These are phyloP conservation scores for Pyrenochaeta sp. DNA, from an alignment of 2,329 filamentous ascomycete genomes.

Conservation along the genomic window DNA sequence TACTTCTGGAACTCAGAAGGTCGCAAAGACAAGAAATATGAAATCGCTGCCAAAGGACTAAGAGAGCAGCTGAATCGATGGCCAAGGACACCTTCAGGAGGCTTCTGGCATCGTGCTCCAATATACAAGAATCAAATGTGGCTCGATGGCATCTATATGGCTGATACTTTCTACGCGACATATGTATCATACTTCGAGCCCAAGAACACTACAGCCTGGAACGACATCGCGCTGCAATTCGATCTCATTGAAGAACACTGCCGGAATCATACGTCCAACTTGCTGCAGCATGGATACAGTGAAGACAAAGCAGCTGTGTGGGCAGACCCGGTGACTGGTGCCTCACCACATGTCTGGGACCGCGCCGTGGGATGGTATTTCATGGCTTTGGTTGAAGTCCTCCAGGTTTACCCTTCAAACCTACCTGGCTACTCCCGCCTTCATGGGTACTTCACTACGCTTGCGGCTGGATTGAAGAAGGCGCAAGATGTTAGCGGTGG, in stretches of 20 bases:
- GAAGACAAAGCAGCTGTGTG: constrained; percentile 45
- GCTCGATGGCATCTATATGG: constrained; percentile 63
- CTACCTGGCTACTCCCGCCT: constrained; percentile 51
- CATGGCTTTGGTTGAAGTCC: constrained; percentile 56
- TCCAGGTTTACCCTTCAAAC: constrained; percentile 56
- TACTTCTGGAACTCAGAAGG: constrained; percentile 58
- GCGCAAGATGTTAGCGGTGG: constrained; percentile 58
- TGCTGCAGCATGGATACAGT: constrained; percentile 49
- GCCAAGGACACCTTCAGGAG: constrained; percentile 60
- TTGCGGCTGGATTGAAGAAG: constrained; percentile 54
- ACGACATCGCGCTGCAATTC: constrained; percentile 52
- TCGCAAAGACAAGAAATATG: constrained; percentile 57
- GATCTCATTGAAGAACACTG: constrained; percentile 47
- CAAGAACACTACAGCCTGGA: constrained; percentile 52
- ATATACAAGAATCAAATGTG: constrained; percentile 65
- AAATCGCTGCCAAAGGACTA: constrained; percentile 58
- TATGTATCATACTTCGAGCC: constrained; percentile 51
- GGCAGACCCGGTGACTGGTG: constrained; percentile 47
- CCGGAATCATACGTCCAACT: constrained; percentile 42
- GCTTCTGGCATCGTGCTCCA: constrained; percentile 63
- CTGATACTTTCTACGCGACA: constrained; percentile 50
- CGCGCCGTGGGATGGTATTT: constrained; percentile 52
- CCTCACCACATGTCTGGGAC: constrained; percentile 49
- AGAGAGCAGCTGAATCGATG: constrained; percentile 58
- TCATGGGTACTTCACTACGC: constrained; percentile 51